Conservation (phyloP, 208 protist genomes). For the Crithidia thermophila region DNA sequence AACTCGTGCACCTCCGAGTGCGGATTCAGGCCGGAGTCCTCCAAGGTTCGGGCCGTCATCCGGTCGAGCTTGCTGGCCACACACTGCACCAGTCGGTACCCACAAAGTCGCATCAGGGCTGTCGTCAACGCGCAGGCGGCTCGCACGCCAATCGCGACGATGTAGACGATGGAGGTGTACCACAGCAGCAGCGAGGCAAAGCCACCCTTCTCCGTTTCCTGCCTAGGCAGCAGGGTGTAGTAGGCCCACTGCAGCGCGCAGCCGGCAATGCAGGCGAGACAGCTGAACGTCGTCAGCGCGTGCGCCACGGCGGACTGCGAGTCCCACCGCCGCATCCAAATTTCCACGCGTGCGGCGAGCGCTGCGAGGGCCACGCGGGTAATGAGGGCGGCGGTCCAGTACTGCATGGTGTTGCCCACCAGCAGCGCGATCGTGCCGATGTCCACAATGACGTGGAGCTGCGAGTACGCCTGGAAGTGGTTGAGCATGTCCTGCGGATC, state of each 20-base stretch:
- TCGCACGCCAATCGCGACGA: slow-evolving; percentile 29
- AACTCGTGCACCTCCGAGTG: slow-evolving; percentile 57
- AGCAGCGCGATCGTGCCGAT: slow-evolving; percentile 25
- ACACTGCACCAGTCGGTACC: slow-evolving; percentile 28
- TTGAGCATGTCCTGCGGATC: slow-evolving; percentile 14
- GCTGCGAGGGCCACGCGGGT: slow-evolving; percentile 33
- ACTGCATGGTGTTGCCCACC: slow-evolving; percentile 34
- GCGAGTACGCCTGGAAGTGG: slow-evolving; percentile 22
- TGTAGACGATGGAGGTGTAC: slow-evolving; percentile 52
- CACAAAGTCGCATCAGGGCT: slow-evolving; percentile 30
- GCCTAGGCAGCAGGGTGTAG: slow-evolving; percentile 43
- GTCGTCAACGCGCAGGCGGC: slow-evolving; percentile 18
- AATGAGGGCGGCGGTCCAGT: slow-evolving; percentile 33
- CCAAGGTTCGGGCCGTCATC: slow-evolving; percentile 9
- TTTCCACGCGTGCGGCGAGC: slow-evolving; percentile 29
- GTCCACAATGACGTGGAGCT: slow-evolving; percentile 26
- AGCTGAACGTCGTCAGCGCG: not conserved
- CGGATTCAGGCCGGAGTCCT: slow-evolving; percentile 51
- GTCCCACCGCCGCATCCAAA: slow-evolving; percentile 37
- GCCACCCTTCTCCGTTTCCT: slow-evolving; percentile 15
- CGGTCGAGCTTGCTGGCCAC: slow-evolving; percentile 4
- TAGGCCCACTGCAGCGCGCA: slow-evolving; percentile 71
- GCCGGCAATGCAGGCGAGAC: slow-evolving; percentile 10
- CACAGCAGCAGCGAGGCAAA: slow-evolving; percentile 37
- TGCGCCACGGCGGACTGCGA: slow-evolving; percentile 24